Percentiles rank a stretch among this genome's conserved stretches.
Conservation (phyloP, 306 rosid species). For the Delonix regia region DNA sequence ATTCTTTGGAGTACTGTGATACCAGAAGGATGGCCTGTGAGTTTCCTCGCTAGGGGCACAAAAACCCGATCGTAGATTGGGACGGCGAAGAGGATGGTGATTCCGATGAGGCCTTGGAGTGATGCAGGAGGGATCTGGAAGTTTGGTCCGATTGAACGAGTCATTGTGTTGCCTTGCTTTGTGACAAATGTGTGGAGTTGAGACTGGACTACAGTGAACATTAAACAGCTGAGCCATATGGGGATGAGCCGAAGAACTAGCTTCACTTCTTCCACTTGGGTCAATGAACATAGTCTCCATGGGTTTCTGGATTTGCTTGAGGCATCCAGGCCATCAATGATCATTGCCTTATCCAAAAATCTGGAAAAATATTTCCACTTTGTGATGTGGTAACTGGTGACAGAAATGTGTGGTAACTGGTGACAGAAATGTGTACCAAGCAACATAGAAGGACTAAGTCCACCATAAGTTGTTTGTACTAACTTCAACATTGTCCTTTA, state of each 20-base stretch:
- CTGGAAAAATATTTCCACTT: constrained; percentile 35
- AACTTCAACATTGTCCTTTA: constrained; percentile 13
- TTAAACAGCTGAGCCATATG: constrained; percentile 70
- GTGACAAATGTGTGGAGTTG: constrained; percentile 64
- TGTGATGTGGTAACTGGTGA: background rate
- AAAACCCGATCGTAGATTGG: constrained; percentile 63
- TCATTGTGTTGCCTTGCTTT: constrained; percentile 69
- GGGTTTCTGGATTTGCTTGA: constrained; percentile 55
- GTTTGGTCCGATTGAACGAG: constrained; percentile 56
- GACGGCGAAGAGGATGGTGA: constrained; percentile 48
- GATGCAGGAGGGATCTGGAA: constrained; percentile 70
- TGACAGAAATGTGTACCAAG: background rate
- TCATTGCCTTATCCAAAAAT: constrained; percentile 69
- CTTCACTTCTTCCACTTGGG: constrained; percentile 83
- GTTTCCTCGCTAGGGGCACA: constrained; percentile 47
- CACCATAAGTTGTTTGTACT: constrained; percentile 24
- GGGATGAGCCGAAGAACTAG: constrained; percentile 67
- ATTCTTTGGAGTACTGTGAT: constrained; percentile 72
- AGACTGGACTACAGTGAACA: constrained; percentile 62
- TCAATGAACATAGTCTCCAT: constrained; percentile 75
- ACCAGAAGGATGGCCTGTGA: constrained; percentile 56
- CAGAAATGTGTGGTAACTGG: background rate
- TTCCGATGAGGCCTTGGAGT: constrained; percentile 60
- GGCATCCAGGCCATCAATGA: constrained; percentile 55
- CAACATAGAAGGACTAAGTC: background rate